Base-by-base conservation (phyloP, 768 basidiomycete species). In the Artomyces pyxidatus region DNA sequence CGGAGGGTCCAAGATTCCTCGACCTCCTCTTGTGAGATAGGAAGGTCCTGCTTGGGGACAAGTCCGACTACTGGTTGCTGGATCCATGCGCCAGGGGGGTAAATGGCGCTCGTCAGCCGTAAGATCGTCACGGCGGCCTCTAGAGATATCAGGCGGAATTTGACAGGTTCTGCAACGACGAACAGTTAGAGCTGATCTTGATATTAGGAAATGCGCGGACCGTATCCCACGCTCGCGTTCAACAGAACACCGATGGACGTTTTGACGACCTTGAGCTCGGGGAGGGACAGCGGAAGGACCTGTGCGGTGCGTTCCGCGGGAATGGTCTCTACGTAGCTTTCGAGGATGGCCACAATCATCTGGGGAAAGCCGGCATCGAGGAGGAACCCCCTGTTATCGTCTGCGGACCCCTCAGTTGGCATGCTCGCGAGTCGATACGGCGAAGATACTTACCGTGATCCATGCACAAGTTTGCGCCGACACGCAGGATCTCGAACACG, bases 401-500 rank as follows among this genome's bases (percentile, higher is more conserved):
- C 89, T 92, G 17, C 35, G 28, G 28, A 42, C 42, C 23, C 49
- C 50, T 50, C 45, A 45, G 27, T 12, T 54, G 42, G 35, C 40
- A 42, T 28, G 27, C 47, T 16, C 42, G 19, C 40, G 6, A 35
- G 1, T 42, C 17, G 44, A 17, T 47, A 32, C 39, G 23, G 35
- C 42, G 38, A 32, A 25, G 14, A 17, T 21, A 62, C 78, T 52
- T 55, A 81, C 87, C 81, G 58, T 91, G 87, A 61, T 92, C 87
- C 67, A 88, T 81, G 64, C 86, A 89, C 16, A 92, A 65, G 65
- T 92, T 92, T 11, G 89, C 89, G 22, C 80, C 80, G 12, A 89
- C 80, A 49, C 89, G 76, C 47, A 92, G 74, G 26, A 89, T 66
- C 61, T 91, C 85, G 51, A 76, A 77, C 21, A 81, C 69, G 9